Evolutionary conservation across 2,329 filamentous ascomycete genomes (phyloP).

Genomic region (Penicillium janthinellum): DNA sequence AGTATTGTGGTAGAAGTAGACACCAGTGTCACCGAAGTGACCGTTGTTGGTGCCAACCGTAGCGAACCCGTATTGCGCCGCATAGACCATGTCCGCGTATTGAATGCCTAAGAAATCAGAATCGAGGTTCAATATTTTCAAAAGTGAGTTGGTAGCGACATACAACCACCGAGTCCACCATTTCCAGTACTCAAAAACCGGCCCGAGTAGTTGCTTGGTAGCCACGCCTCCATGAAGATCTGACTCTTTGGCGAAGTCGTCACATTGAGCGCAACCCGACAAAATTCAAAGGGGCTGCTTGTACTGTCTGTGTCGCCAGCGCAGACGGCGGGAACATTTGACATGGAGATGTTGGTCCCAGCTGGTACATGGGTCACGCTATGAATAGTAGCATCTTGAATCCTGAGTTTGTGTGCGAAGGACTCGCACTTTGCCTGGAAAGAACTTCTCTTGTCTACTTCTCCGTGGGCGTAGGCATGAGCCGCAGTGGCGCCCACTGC

Average conservation of each 20-base stretch:
- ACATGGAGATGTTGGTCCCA: constrained; percentile 1
- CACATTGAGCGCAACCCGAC: constrained; percentile 1
- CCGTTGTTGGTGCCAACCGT: constrained; percentile 50
- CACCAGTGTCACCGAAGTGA: constrained; percentile 41
- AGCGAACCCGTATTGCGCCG: constrained; percentile 39
- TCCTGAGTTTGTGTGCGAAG: background rate
- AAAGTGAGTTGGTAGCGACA: constrained; percentile 3
- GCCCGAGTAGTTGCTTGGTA: constrained; percentile 48
- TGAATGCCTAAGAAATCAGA: constrained; percentile 9
- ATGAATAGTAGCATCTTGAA: background rate
- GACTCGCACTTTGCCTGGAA: background rate
- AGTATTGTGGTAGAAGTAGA: constrained; percentile 31
- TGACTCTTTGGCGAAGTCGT: constrained; percentile 3
- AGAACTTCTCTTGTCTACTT: background rate
- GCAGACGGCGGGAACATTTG: background rate
- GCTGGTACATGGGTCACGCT: background rate
- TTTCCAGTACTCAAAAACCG: constrained; percentile 53
- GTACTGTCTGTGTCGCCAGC: background rate
- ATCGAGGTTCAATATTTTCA: background rate
- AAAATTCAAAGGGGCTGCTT: background rate
- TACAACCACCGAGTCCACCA: constrained; percentile 50
- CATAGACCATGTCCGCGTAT: constrained; percentile 6
- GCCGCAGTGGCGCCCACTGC: background rate
- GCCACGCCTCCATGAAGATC: constrained; percentile 45
- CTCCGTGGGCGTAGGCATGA: background rate